phyloP scores from a whole-genome alignment of 176 grass and related monocot species.

The Triticum monococcum region DNA sequence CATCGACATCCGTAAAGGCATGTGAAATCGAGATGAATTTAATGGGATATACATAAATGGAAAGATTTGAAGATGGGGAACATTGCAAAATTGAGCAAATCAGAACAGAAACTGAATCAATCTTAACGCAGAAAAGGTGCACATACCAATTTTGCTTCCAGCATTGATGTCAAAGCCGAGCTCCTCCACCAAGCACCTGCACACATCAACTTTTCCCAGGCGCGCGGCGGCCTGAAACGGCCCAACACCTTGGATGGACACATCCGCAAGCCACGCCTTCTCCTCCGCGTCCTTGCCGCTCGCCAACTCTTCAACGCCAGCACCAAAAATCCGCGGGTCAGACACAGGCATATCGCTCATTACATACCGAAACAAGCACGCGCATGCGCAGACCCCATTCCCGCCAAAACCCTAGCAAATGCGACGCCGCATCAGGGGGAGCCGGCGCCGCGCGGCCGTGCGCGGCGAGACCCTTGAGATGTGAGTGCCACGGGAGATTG shows the following conservation, averaged over 20 bases:
- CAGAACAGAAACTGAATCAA: not conserved
- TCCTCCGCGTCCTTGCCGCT: constrained; percentile 26
- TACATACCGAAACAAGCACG: not conserved
- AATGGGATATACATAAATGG: not conserved
- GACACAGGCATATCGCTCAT: not conserved
- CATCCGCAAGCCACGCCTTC: constrained; percentile 25
- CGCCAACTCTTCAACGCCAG: constrained; percentile 28
- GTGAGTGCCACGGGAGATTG: not conserved
- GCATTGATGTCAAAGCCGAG: constrained; percentile 35
- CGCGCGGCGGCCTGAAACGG: constrained; percentile 35
- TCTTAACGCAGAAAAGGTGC: not conserved
- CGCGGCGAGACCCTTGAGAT: not conserved
- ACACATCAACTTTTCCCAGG: constrained; percentile 19
- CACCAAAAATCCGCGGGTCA: not conserved
- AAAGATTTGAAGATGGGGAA: not conserved
- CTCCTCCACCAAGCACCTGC: constrained; percentile 39
- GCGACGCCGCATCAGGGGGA: not conserved
- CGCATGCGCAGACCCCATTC: constrained; percentile 6
- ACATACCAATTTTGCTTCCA: constrained; percentile 16
- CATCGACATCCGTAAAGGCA: not conserved
- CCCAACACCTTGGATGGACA: not conserved
- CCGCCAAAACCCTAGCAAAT: constrained; percentile 17
- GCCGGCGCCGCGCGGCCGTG: too few relatives aligned
- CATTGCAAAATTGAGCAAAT: not conserved
- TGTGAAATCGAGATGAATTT: not conserved